Evolutionary conservation across 306 rosid species (phyloP).

Genomic region (Coriaria nepalensis): DNA sequence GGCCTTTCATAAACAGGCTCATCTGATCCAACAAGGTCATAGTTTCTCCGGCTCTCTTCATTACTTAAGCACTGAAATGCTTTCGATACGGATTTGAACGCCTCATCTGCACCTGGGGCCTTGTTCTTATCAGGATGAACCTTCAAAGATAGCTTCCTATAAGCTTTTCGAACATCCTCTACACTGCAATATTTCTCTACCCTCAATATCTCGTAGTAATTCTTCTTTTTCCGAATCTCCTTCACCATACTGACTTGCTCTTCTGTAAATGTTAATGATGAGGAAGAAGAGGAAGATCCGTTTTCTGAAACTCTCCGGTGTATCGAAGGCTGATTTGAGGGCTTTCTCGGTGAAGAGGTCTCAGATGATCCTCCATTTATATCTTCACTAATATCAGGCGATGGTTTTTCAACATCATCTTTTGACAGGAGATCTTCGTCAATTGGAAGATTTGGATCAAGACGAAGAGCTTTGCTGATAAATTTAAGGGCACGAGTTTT

Average conservation of each 20-base stretch:
- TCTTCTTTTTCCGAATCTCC: slow-evolving; percentile 69
- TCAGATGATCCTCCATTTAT: slow-evolving; percentile 17
- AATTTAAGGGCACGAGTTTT: slow-evolving; percentile 65
- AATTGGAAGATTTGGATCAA: slow-evolving; percentile 55
- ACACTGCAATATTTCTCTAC: slow-evolving; percentile 70
- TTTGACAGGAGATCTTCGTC: slow-evolving; percentile 47
- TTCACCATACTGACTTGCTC: slow-evolving; percentile 60
- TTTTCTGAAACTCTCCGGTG: slow-evolving; percentile 37
- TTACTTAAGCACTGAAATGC: slow-evolving; percentile 87
- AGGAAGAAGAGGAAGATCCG: slow-evolving; percentile 27
- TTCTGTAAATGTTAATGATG: slow-evolving; percentile 27
- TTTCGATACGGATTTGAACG: slow-evolving; percentile 75
- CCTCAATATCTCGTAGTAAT: slow-evolving; percentile 74
- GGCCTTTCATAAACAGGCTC: slow-evolving; percentile 55
- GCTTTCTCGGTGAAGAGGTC: neutral
- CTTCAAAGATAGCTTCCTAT: slow-evolving; percentile 79
- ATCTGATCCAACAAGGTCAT: slow-evolving; percentile 66
- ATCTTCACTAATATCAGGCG: slow-evolving; percentile 11
- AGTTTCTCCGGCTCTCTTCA: slow-evolving; percentile 50
- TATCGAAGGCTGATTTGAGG: slow-evolving; percentile 44
- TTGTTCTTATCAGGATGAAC: slow-evolving; percentile 95
- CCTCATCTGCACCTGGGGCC: slow-evolving; percentile 88
- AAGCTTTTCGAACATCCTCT: slow-evolving; percentile 74
- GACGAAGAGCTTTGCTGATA: slow-evolving; percentile 69
- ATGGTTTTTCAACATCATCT: slow-evolving; percentile 20